Evolutionary conservation across 2,329 filamentous ascomycete species (phyloP).

Genomic region (Colletotrichum lini): DNA sequence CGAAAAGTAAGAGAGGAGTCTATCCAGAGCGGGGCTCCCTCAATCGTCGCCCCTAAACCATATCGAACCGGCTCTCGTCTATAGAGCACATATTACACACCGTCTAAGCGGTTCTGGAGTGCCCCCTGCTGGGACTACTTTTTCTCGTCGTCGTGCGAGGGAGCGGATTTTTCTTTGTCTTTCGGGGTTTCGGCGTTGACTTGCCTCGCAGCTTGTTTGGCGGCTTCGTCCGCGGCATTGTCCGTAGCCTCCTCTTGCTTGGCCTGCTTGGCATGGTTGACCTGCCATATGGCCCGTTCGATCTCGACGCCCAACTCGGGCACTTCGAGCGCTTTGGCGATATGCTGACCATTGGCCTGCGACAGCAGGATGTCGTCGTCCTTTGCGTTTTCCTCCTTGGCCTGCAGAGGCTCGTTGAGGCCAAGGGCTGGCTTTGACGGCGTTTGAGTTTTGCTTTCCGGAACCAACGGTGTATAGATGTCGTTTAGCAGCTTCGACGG

Average conservation of each 20-base stretch:
- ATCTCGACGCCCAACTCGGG: slow-evolving; percentile 81
- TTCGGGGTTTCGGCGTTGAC: slow-evolving; percentile 40
- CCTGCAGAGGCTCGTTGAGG: slow-evolving; percentile 45
- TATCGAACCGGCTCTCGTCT: slow-evolving; percentile 24
- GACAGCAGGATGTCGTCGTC: slow-evolving; percentile 61
- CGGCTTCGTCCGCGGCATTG: slow-evolving; percentile 41
- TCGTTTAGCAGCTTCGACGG: slow-evolving; percentile 80
- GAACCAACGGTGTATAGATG: slow-evolving; percentile 72
- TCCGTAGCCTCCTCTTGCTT: slow-evolving; percentile 51
- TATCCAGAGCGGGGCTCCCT: slow-evolving; percentile 8
- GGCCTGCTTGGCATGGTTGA: slow-evolving; percentile 65
- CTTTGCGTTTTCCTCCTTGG: slow-evolving; percentile 43
- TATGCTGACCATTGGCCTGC: slow-evolving; percentile 67
- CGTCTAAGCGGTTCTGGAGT: slow-evolving; percentile 2
- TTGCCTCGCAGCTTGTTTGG: slow-evolving; percentile 30
- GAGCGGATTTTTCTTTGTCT: slow-evolving; percentile 41
- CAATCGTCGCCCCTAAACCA: slow-evolving; percentile 29
- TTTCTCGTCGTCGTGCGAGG: slow-evolving; percentile 37
- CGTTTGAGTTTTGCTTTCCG: slow-evolving; percentile 53
- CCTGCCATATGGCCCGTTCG: slow-evolving; percentile 83
- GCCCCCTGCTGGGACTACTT: slow-evolving; percentile 33
- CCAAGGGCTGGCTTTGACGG: slow-evolving; percentile 41
- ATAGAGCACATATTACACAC: slow-evolving; percentile 34
- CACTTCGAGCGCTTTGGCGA: slow-evolving; percentile 74
- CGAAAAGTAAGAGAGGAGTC: slow-evolving; percentile 33